These are phyloP conservation scores for Moesziomyces parantarcticus DNA, from an alignment of 1,284 basidiomycete species.

Conservation along the genomic window DNA sequence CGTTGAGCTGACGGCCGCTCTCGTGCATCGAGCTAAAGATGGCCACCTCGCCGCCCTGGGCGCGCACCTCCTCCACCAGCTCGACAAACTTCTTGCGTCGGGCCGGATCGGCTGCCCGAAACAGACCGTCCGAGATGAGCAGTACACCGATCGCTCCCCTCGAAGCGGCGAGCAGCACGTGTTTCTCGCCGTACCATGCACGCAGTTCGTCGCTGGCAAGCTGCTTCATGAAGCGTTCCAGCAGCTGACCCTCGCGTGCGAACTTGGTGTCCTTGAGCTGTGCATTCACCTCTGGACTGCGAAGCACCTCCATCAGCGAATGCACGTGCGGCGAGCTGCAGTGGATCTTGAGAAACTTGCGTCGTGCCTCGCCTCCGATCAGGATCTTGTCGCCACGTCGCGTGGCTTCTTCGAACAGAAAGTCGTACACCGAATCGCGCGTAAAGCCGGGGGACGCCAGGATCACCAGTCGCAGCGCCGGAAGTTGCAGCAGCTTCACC, in stretches of 20 bases:
- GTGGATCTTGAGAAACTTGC: conserved; percentile 91
- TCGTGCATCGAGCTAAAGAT: conserved; percentile 99
- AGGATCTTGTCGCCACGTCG: conserved; percentile 85
- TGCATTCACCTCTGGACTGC: conserved; percentile 77
- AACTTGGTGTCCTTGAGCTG: conserved; percentile 97
- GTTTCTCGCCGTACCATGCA: conserved; percentile 97
- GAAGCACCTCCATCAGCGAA: conserved; percentile 90
- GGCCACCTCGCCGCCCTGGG: conserved; percentile 89
- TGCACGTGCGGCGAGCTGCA: conserved; percentile 94
- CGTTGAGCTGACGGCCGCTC: conserved; percentile 86
- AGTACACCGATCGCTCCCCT: conserved; percentile 93
- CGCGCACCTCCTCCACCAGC: conserved; percentile 87
- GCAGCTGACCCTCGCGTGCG: conserved; percentile 81
- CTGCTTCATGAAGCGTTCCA: conserved; percentile 76
- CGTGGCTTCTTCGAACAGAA: conserved; percentile 68
- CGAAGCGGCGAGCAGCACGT: conserved; percentile 89
- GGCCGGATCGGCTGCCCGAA: conserved; percentile 72
- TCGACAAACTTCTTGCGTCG: conserved; percentile 78
- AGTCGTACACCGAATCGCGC: conserved; percentile 87
- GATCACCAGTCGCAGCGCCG: conserved; percentile 85
- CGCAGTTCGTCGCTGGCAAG: conserved; percentile 90
- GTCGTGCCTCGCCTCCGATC: conserved; percentile 74
- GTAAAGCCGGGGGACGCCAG: conserved; percentile 97
- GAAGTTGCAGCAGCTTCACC: conserved; percentile 86
- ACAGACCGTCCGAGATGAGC: conserved; percentile 93